Evolutionary conservation across 345 rosid genomes (phyloP).

Genomic region (Raphanus raphanistrum): DNA sequence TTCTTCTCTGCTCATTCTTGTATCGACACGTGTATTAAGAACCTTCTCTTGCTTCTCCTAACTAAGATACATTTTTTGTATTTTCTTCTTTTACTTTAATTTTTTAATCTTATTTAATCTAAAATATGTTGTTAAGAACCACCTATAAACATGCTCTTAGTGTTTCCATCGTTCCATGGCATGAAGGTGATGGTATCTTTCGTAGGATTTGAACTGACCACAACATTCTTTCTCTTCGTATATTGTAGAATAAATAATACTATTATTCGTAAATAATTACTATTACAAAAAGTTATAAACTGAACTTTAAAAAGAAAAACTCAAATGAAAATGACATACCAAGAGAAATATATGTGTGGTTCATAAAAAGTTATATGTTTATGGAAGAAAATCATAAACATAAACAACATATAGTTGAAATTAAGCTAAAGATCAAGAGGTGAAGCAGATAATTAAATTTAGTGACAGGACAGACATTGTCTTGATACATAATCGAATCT

Average conservation of each 20-base stretch:
- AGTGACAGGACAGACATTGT: slow-evolving; percentile 18
- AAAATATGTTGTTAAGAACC: too few species aligned
- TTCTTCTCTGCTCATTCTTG: too few species aligned
- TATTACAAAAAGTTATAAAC: background rate
- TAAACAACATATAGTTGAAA: background rate
- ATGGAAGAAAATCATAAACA: background rate
- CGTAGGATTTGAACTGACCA: slow-evolving; percentile 18
- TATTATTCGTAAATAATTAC: too few species aligned
- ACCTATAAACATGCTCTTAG: too few species aligned
- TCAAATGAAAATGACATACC: slow-evolving; percentile 5
- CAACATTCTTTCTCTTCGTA: background rate
- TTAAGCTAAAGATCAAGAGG: slow-evolving; percentile 7
- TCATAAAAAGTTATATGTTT: background rate
- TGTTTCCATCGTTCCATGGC: background rate
- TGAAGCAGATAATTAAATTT: background rate
- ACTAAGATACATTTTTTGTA: too few species aligned
- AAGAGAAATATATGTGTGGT: slow-evolving; percentile 14
- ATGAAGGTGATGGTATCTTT: slow-evolving; percentile 5
- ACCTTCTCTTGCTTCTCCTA: too few species aligned
- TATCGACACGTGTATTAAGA: too few species aligned
- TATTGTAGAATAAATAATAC: background rate
- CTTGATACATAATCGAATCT: background rate
- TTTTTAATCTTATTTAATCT: too few species aligned
- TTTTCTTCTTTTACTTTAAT: too few species aligned
- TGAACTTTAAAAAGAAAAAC: background rate